Conservation (phyloP, 345 rosid genomes). For the Limnanthes douglasii region DNA sequence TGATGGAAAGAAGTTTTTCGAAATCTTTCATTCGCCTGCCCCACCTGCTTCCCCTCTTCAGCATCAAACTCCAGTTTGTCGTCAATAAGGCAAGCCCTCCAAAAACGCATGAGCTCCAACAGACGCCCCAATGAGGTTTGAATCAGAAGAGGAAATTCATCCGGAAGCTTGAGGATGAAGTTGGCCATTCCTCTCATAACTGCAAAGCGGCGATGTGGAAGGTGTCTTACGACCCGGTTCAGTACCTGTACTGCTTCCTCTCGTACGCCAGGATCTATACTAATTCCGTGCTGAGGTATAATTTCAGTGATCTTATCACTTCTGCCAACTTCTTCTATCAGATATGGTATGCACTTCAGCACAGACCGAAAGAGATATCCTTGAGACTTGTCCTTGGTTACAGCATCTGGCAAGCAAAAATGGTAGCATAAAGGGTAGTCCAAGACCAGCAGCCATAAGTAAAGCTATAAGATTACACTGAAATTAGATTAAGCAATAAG, state of each 20-base stretch:
- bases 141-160: slow-evolving; percentile 96
- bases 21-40: slow-evolving; percentile 39
- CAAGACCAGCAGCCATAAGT: too few species aligned
- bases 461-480: too few species aligned
- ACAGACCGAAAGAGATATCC: slow-evolving; percentile 87
- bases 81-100: slow-evolving; percentile 90
- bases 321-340: slow-evolving; percentile 97
- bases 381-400: slow-evolving; percentile 93
- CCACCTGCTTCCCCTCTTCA: slow-evolving; percentile 31
- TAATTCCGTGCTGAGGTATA: slow-evolving; percentile 98
- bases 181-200: slow-evolving; percentile 99
- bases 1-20: slow-evolving; percentile 65
- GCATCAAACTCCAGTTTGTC: slow-evolving; percentile 34
- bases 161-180: slow-evolving; percentile 82
- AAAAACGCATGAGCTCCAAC: slow-evolving; percentile 94
- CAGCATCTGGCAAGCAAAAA: slow-evolving; percentile 56
- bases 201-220: slow-evolving; percentile 91
- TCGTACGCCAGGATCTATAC: slow-evolving; percentile 96
- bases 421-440: slow-evolving; percentile 6
- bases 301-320: slow-evolving; percentile 93
- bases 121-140: slow-evolving; percentile 88
- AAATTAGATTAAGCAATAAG: too few species aligned
- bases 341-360: slow-evolving; percentile 90
- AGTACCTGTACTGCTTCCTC: slow-evolving; percentile 97
- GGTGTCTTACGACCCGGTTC: slow-evolving; percentile 81